Evolutionary conservation across 805 yeast species (phyloP).

Genomic region (Starmerella etchellsii): DNA sequence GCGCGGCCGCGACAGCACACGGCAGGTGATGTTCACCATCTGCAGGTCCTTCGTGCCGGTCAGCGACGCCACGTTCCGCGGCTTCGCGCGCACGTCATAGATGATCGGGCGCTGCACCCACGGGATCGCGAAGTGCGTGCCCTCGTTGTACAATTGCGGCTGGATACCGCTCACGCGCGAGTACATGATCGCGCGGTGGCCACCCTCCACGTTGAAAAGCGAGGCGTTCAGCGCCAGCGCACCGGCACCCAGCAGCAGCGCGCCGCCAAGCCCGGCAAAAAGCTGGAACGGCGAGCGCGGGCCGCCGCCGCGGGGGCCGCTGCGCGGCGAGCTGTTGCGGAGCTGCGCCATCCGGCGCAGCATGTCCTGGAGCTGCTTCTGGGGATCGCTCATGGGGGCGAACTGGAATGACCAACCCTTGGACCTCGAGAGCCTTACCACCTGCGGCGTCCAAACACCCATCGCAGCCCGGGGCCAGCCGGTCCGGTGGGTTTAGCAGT

Average conservation of each 20-base stretch:
- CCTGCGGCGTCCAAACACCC: no score
- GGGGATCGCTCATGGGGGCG: constrained; percentile 12
- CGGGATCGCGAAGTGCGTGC: constrained; percentile 88
- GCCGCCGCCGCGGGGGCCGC: constrained; percentile 14
- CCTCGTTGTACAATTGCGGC: constrained; percentile 74
- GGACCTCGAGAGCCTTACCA: no score
- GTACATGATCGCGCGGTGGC: constrained; percentile 92
- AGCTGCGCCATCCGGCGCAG: constrained; percentile 13
- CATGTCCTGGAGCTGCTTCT: constrained; percentile 17
- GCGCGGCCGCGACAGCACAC: constrained; percentile 87
- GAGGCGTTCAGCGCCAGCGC: constrained; percentile 41
- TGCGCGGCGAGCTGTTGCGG: constrained; percentile 3
- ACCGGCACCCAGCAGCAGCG: constrained; percentile 46
- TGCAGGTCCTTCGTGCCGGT: constrained; percentile 98
- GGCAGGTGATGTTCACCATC: constrained; percentile 98
- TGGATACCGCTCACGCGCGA: constrained; percentile 78
- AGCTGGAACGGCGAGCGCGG: constrained; percentile 41
- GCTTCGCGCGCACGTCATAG: constrained; percentile 93
- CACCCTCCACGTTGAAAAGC: constrained; percentile 88
- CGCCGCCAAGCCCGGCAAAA: constrained; percentile 52
- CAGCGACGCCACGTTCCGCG: constrained; percentile 86
- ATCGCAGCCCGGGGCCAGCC: no score
- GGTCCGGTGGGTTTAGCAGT: no score
- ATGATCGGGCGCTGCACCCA: constrained; percentile 89
- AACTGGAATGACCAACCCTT: no score